A percentile compares a stretch with the other conserved stretches of the same genome.
Conservation (phyloP, 2,329 filamentous ascomycete species). For the Pestalotiopsis sp. region DNA sequence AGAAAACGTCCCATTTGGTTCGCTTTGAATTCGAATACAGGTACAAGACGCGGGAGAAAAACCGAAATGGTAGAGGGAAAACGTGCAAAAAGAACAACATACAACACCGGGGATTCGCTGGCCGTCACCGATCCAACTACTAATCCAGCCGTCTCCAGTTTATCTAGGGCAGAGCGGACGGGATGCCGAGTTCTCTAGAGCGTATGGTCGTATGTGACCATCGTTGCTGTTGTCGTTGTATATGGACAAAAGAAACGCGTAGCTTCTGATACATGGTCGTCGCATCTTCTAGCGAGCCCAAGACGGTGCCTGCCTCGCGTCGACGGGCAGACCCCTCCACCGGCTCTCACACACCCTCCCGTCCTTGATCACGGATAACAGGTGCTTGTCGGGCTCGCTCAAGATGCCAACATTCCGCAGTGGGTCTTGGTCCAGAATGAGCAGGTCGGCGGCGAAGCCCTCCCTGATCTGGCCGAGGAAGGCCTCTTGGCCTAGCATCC, state of each 20-base stretch:
- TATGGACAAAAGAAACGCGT: not conserved
- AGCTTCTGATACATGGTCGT: not conserved
- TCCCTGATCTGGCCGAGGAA: conserved; percentile 51
- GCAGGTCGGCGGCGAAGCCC: conserved; percentile 55
- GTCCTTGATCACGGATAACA: conserved; percentile 57
- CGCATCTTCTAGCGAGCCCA: not conserved
- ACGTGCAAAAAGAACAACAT: no score
- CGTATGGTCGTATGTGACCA: not conserved
- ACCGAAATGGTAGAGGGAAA: no score
- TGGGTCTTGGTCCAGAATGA: conserved; percentile 55
- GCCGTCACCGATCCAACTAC: no score
- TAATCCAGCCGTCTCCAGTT: no score
- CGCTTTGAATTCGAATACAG: no score
- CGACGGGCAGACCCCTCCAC: conserved; percentile 10
- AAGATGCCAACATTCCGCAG: conserved; percentile 57
- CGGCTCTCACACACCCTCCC: conserved; percentile 42
- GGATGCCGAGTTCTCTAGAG: conserved; percentile 1
- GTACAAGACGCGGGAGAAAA: no score
- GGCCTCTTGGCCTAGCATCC: conserved; percentile 47
- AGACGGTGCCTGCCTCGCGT: not conserved
- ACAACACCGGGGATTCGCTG: no score
- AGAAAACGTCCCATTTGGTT: no score
- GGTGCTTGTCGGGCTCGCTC: conserved; percentile 46
- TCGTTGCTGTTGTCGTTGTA: no score
- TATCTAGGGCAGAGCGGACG: not conserved